These are phyloP conservation scores for Prunus armeniaca DNA, from an alignment of 306 rosid species.

Conservation along the genomic window DNA sequence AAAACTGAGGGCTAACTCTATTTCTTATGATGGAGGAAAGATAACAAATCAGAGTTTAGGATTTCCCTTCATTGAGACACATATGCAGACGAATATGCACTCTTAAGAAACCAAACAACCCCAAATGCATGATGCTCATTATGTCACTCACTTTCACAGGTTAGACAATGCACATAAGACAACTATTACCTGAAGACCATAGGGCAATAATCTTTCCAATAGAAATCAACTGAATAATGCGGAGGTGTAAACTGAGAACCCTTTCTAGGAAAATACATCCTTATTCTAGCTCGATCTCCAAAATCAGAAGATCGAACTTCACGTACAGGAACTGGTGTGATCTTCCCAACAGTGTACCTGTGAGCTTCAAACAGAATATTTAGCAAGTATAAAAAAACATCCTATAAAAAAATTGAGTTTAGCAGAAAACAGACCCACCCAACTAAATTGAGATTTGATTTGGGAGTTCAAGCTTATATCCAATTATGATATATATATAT, in stretches of 20 bases:
- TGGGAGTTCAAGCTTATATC: not conserved
- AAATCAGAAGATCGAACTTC: conserved; percentile 94
- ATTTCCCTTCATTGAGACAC: conserved; percentile 8
- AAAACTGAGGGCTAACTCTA: not conserved
- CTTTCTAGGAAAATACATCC: conserved; percentile 78
- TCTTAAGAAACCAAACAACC: conserved; percentile 20
- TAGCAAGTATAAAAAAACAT: conserved; percentile 14
- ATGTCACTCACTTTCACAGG: conserved; percentile 1
- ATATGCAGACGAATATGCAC: not conserved
- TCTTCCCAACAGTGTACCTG: conserved; percentile 98
- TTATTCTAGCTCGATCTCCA: conserved; percentile 88
- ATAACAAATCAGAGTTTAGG: not conserved
- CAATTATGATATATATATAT: not conserved
- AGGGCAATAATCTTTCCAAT: conserved; percentile 98
- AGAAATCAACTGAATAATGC: conserved; percentile 72
- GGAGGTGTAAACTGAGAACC: conserved; percentile 96
- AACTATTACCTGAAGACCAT: conserved; percentile 92
- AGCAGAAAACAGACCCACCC: not conserved
- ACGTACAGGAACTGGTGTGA: conserved; percentile 92
- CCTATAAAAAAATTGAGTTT: not conserved
- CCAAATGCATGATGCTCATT: conserved; percentile 20
- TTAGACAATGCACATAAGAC: conserved; percentile 5
- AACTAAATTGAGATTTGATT: not conserved
- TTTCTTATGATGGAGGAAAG: not conserved
- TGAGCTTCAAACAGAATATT: conserved; percentile 39